These are phyloP conservation scores for Cystobasidium pallidum DNA, from an alignment of 1,284 basidiomycete species.

Conservation along the genomic window DNA sequence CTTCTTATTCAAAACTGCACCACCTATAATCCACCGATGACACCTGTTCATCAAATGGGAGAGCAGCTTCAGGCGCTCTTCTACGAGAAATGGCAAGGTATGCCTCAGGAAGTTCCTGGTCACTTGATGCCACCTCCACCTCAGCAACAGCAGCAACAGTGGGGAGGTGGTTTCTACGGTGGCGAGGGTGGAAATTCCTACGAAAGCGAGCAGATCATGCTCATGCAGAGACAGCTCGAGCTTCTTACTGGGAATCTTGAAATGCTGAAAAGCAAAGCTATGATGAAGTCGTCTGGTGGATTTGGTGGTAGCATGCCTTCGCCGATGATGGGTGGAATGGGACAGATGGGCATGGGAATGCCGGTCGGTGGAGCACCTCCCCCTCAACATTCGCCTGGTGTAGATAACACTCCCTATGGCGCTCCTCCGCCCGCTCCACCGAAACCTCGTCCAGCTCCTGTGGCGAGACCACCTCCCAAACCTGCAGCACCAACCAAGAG, in stretches of 20 bases:
- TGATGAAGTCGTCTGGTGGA: constrained; percentile 22
- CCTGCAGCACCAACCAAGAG: constrained; percentile 34
- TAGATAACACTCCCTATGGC: constrained; percentile 16
- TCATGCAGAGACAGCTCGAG: constrained; percentile 52
- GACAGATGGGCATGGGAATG: constrained; percentile 39
- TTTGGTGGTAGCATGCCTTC: constrained; percentile 36
- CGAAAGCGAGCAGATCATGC: constrained; percentile 50
- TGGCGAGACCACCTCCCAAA: constrained; percentile 21
- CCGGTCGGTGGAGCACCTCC: constrained; percentile 21
- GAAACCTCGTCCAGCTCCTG: constrained; percentile 39
- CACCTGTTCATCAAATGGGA: constrained; percentile 81
- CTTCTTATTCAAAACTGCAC: constrained; percentile 93
- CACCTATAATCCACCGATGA: constrained; percentile 85
- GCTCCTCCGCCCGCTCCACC: constrained; percentile 22
- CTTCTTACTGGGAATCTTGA: constrained; percentile 50
- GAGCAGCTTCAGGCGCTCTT: constrained; percentile 80
- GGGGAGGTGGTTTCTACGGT: constrained; percentile 22
- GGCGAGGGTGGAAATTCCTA: constrained; percentile 33
- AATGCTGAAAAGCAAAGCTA: constrained; percentile 46
- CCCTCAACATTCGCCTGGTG: constrained; percentile 19
- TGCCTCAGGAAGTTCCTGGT: constrained; percentile 62
- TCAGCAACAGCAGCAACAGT: constrained; percentile 24
- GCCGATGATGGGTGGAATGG: constrained; percentile 33
- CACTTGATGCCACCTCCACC: constrained; percentile 42
- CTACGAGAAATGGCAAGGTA: constrained; percentile 82